Percentiles rank a stretch among this genome's conserved stretches.
phyloP scores from a whole-genome alignment of 306 rosid species.

The Psophocarpus tetragonolobus region DNA sequence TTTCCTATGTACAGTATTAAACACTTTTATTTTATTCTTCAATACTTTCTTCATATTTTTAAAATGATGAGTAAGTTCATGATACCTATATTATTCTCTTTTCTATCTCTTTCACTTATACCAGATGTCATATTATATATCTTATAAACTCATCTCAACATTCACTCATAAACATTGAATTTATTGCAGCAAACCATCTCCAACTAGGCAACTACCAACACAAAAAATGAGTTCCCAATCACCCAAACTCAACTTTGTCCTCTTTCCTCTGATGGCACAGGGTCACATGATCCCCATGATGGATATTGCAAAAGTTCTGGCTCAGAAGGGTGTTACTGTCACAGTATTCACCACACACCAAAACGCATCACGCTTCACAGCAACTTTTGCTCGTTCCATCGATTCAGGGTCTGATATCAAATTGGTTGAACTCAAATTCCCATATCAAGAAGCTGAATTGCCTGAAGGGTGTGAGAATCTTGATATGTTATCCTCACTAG shows the following conservation, averaged over 20 bases:
- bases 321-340: constrained; percentile 14
- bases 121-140: no score
- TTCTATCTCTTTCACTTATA: no score
- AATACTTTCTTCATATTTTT: no score
- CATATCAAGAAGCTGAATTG: constrained; percentile 39
- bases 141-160: no score
- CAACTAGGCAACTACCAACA: no score
- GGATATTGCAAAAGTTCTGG: constrained; percentile 43
- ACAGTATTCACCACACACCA: constrained; percentile 46
- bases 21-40: no score
- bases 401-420: constrained; percentile 31
- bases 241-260: constrained; percentile 1
- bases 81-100: no score
- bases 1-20: no score
- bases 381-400: neutral
- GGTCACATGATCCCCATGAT: constrained; percentile 54
- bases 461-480: constrained; percentile 53
- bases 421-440: constrained; percentile 31
- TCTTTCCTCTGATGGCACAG: constrained; percentile 40
- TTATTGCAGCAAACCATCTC: neutral
- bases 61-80: no score
- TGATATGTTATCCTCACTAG: constrained; percentile 41
- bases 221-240: constrained; percentile 5
- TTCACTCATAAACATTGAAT: neutral
- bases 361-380: constrained; percentile 36